Evolutionary conservation across 2,329 filamentous ascomycete species (phyloP).

Genomic region (Colletotrichum noveboracense): DNA sequence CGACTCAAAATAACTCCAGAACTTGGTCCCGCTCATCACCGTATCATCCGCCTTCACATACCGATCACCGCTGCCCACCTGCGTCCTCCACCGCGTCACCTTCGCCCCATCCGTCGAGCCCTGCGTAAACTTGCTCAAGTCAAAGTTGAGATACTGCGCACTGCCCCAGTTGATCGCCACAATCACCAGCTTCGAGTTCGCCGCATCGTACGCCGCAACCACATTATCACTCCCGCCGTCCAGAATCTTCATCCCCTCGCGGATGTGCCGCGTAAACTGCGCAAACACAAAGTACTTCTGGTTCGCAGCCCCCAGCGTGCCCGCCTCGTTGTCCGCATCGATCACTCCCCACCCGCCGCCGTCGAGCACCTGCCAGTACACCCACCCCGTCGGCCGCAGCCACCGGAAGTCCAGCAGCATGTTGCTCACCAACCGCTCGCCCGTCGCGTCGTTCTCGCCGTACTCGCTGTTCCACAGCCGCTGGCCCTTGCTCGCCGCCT

Average conservation of each 20-base stretch:
- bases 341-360: slow-evolving; percentile 45
- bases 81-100: slow-evolving; percentile 41
- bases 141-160: slow-evolving; percentile 43
- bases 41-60: slow-evolving; percentile 38
- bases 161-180: slow-evolving; percentile 44
- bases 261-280: slow-evolving; percentile 46
- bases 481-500: slow-evolving; percentile 30
- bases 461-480: slow-evolving; percentile 49
- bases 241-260: slow-evolving; percentile 43
- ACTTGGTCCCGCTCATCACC: slow-evolving; percentile 35
- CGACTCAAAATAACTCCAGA: slow-evolving; percentile 39
- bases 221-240: slow-evolving; percentile 38
- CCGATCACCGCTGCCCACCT: slow-evolving; percentile 37
- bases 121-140: slow-evolving; percentile 37
- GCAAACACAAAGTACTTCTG: slow-evolving; percentile 49
- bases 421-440: slow-evolving; percentile 36
- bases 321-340: slow-evolving; percentile 40
- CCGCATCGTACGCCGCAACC: slow-evolving; percentile 43
- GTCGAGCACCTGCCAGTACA: slow-evolving; percentile 50
- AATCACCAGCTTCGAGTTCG: slow-evolving; percentile 37
- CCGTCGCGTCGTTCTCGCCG: slow-evolving; percentile 44
- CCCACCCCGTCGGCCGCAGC: slow-evolving; percentile 46
- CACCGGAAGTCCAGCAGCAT: slow-evolving; percentile 44
- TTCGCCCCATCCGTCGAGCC: slow-evolving; percentile 32
- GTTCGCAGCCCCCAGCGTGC: slow-evolving; percentile 30